These are phyloP conservation scores for Thermothelomyces thermophilus DNA, from an alignment of 2,329 filamentous ascomycete genomes.

Conservation along the genomic window DNA sequence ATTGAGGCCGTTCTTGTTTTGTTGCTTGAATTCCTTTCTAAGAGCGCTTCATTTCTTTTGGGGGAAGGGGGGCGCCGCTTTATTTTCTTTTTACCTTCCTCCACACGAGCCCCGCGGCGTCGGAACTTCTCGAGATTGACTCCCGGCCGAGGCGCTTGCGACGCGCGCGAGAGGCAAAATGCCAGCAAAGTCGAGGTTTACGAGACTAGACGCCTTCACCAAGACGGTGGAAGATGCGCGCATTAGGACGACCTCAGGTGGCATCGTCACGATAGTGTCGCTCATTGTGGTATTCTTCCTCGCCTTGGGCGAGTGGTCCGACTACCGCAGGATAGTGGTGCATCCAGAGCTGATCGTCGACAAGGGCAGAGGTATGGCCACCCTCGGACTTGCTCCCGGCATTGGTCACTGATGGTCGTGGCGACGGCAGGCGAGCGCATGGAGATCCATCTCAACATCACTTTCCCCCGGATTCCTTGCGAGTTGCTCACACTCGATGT, in stretches of 20 bases:
- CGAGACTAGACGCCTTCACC: constrained; percentile 94
- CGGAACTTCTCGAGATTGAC: constrained; percentile 2
- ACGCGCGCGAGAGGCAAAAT: constrained; percentile 42
- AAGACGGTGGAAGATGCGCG: constrained; percentile 98
- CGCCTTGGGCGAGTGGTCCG: constrained; percentile 90
- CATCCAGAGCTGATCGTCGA: constrained; percentile 93
- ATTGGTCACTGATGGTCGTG: constrained; percentile 16
- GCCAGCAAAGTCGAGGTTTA: constrained; percentile 90
- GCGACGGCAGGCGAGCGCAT: constrained; percentile 73
- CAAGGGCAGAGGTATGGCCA: constrained; percentile 74
- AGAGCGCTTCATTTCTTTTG: background rate
- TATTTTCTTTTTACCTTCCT: background rate
- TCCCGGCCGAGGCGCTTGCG: constrained; percentile 7
- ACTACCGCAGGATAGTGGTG: constrained; percentile 80
- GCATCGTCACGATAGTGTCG: constrained; percentile 88
- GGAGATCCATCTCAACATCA: constrained; percentile 98
- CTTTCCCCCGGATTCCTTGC: constrained; percentile 88
- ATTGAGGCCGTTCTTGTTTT: constrained; percentile 18
- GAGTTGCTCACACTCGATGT: constrained; percentile 94
- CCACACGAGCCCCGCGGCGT: constrained; percentile 8
- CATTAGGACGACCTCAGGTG: constrained; percentile 89
- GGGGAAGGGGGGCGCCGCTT: background rate
- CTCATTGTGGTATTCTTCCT: constrained; percentile 83
- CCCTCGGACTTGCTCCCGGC: constrained; percentile 18
- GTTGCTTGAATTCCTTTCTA: constrained; percentile 2